These are phyloP conservation scores for Aspergillus sp. DNA, from an alignment of 2,329 filamentous ascomycete genomes.

Conservation along the genomic window DNA sequence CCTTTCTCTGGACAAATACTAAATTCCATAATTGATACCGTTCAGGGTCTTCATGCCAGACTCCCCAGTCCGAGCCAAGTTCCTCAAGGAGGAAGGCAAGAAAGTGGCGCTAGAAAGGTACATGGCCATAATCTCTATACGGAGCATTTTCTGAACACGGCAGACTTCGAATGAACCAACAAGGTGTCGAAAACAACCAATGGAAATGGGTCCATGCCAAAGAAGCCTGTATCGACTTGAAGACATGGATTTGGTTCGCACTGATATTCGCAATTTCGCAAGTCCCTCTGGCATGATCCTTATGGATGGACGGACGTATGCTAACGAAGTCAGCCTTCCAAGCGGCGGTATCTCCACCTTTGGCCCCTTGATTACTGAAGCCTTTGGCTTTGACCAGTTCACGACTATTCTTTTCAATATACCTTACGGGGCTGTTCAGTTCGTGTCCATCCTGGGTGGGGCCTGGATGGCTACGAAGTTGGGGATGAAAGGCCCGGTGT, in stretches of 20 bases:
- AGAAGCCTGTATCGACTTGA: slow-evolving; percentile 50
- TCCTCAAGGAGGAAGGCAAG: slow-evolving; percentile 49
- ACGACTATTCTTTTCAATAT: slow-evolving; percentile 54
- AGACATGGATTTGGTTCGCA: slow-evolving; percentile 53
- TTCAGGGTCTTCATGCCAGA: slow-evolving; percentile 51
- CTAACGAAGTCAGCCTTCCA: slow-evolving; percentile 34
- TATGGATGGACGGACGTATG: neutral
- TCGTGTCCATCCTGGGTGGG: slow-evolving; percentile 51
- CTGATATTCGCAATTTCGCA: slow-evolving; percentile 49
- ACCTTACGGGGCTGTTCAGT: slow-evolving; percentile 53
- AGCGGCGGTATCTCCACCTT: slow-evolving; percentile 54
- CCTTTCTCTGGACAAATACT: neutral
- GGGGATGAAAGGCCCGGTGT: slow-evolving; percentile 49
- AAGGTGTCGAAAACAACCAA: slow-evolving; percentile 32
- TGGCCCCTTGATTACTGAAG: slow-evolving; percentile 50
- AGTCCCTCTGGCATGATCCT: slow-evolving; percentile 5
- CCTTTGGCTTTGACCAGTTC: slow-evolving; percentile 51
- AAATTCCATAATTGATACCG: neutral
- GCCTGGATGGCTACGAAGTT: slow-evolving; percentile 49
- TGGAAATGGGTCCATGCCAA: slow-evolving; percentile 48
- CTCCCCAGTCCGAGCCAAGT: slow-evolving; percentile 53
- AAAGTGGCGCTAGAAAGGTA: slow-evolving; percentile 50
- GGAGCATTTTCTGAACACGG: neutral
- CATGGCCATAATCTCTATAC: neutral
- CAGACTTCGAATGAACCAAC: slow-evolving; percentile 44